These are phyloP conservation scores for Coemansia sp. DNA, from an alignment of 192 early-diverging fungal genomes.

Conservation along the genomic window DNA sequence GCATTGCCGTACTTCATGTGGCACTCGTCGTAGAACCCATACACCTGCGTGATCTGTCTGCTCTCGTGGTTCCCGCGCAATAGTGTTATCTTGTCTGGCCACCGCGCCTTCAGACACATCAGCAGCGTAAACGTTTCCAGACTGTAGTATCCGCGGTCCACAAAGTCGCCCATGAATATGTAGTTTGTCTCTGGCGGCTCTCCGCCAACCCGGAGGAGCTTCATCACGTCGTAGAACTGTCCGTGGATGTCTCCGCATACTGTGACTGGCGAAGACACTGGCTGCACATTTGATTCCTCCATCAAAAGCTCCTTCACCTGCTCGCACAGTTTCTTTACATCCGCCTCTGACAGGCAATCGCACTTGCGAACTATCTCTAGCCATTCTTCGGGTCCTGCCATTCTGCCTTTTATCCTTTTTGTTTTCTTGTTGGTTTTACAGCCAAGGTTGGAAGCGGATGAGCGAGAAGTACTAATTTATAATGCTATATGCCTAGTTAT, in stretches of 20 bases:
- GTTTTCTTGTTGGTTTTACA: neutral
- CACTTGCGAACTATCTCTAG: constrained; percentile 87
- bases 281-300: constrained; percentile 99
- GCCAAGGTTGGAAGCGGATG: neutral
- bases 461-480: neutral
- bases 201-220: constrained; percentile 94
- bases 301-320: constrained; percentile 97
- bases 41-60: constrained; percentile 96
- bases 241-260: constrained; percentile 99
- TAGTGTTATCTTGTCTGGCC: constrained; percentile 95
- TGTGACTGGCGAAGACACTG: constrained; percentile 92
- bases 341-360: constrained; percentile 89
- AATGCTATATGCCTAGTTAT: neutral
- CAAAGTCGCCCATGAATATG: constrained; percentile 99
- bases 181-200: constrained; percentile 93
- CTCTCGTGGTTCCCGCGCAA: constrained; percentile 97
- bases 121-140: constrained; percentile 94
- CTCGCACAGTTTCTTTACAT: constrained; percentile 97
- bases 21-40: constrained; percentile 95
- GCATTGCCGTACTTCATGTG: constrained; percentile 83
- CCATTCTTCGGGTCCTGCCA: constrained; percentile 92
- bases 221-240: constrained; percentile 95
- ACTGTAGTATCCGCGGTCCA: constrained; percentile 97
- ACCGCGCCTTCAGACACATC: constrained; percentile 92
- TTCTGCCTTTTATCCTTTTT: neutral